Conservation (phyloP, 306 rosid species). For the Rubus parviflorus region DNA sequence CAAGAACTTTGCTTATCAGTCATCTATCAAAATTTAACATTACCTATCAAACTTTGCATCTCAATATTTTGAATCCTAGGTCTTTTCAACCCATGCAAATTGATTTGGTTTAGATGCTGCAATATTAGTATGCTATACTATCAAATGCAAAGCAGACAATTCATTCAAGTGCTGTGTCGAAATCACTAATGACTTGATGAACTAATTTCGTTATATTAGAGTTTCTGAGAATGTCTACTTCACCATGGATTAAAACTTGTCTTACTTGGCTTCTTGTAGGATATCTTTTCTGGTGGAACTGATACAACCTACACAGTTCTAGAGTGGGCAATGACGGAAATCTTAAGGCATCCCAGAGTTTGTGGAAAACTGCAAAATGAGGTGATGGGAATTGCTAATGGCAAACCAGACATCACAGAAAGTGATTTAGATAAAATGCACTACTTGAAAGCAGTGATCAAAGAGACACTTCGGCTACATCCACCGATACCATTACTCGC, state of each 20-base stretch:
- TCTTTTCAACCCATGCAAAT: neutral
- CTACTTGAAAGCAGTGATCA: constrained; percentile 48
- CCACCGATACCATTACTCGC: constrained; percentile 44
- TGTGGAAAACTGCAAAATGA: neutral
- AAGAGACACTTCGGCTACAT: constrained; percentile 42
- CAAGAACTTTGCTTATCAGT: neutral
- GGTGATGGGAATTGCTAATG: constrained; percentile 21
- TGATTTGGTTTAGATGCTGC: neutral
- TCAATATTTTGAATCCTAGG: neutral
- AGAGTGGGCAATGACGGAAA: constrained; percentile 57
- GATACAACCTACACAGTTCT: constrained; percentile 41
- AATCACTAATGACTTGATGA: neutral
- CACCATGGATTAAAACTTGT: neutral
- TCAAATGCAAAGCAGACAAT: neutral
- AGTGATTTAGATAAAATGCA: constrained; percentile 37
- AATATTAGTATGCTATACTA: neutral
- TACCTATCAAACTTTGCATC: neutral
- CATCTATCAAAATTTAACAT: neutral
- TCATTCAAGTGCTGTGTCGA: neutral
- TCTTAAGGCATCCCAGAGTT: constrained; percentile 38
- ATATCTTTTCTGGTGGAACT: constrained; percentile 52
- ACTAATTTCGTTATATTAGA: neutral
- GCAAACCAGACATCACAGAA: constrained; percentile 27
- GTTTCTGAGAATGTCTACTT: neutral
- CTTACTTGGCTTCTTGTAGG: constrained; percentile 19